phyloP scores from a whole-genome alignment of 2,329 filamentous ascomycete species.

The Berkeleyomyces basicola region DNA sequence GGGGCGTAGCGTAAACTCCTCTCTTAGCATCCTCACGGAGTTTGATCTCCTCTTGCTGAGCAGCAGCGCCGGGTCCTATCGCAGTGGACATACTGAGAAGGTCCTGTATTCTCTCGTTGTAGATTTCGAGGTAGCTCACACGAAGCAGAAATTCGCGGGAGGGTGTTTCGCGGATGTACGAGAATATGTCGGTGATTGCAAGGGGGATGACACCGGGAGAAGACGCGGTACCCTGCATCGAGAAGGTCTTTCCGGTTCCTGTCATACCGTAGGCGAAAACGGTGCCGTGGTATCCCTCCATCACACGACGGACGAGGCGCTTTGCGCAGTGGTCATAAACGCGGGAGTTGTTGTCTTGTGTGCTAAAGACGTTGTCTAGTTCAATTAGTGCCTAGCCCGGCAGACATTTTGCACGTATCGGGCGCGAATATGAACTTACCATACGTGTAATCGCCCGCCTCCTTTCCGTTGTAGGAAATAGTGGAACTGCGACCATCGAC shows the following conservation, averaged over 20 bases:
- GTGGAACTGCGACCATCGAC: conserved; percentile 71
- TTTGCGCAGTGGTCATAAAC: conserved; percentile 94
- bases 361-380: conserved; percentile 87
- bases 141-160: conserved; percentile 84
- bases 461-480: conserved; percentile 70
- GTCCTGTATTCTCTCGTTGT: conserved; percentile 96
- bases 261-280: conserved; percentile 99
- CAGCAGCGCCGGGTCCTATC: conserved; percentile 34
- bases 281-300: conserved; percentile 97
- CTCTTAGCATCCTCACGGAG: conserved; percentile 89
- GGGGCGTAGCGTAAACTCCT: conserved; percentile 84
- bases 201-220: conserved; percentile 93
- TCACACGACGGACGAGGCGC: conserved; percentile 82
- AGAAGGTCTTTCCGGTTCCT: conserved; percentile 98
- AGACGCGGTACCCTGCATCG: conserved; percentile 94
- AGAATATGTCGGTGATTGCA: conserved; percentile 97
- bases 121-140: conserved; percentile 97
- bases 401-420: too few species aligned
- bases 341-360: conserved; percentile 81
- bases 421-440: conserved; percentile 36
- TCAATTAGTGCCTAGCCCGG: conserved; percentile 5
- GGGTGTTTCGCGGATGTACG: conserved; percentile 93
- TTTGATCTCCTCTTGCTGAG: conserved; percentile 81
- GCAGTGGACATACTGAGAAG: conserved; percentile 60
- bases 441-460: conserved; percentile 85